A percentile compares a stretch with the other conserved stretches of the same genome.
These are phyloP conservation scores for Stagonosporopsis cucurbitacearum DNA, from an alignment of 2,329 filamentous ascomycete species.

Conservation along the genomic window DNA sequence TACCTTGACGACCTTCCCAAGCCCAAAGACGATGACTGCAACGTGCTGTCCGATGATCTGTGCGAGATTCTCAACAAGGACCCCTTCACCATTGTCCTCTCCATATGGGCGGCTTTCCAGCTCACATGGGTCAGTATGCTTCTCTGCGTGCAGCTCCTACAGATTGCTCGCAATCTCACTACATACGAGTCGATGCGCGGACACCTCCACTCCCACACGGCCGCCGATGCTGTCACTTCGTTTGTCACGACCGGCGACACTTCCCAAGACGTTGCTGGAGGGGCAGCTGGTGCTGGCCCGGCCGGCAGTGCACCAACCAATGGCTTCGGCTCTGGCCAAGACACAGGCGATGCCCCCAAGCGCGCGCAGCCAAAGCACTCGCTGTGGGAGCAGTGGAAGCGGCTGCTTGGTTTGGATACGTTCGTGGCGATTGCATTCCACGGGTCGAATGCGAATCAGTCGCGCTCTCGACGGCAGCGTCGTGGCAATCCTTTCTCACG, in stretches of 20 bases:
- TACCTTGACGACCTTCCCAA: constrained; percentile 70
- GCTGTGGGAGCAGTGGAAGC: constrained; percentile 79
- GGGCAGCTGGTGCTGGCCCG: constrained; percentile 3
- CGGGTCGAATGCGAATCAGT: constrained; percentile 62
- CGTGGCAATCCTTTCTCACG: constrained; percentile 82
- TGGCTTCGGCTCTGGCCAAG: constrained; percentile 69
- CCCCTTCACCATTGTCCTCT: constrained; percentile 80
- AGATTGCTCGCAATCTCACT: constrained; percentile 90
- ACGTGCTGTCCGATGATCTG: constrained; percentile 74
- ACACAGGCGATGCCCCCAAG: constrained; percentile 48
- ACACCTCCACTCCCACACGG: constrained; percentile 65
- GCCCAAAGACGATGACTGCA: constrained; percentile 64
- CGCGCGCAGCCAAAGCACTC: constrained; percentile 65
- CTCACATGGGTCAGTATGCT: constrained; percentile 98
- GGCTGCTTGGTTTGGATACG: constrained; percentile 86
- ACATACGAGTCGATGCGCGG: constrained; percentile 97
- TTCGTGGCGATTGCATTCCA: constrained; percentile 90
- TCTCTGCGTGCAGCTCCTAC: constrained; percentile 88
- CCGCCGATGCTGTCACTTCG: constrained; percentile 68
- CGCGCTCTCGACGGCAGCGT: constrained; percentile 41
- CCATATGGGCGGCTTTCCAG: constrained; percentile 81
- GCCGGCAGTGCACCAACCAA: constrained; percentile 47
- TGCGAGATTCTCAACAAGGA: constrained; percentile 82
- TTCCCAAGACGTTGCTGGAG: constrained; percentile 61
- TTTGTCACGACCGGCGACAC: constrained; percentile 76